phyloP scores from a whole-genome alignment of 2,329 filamentous ascomycete species.

The Cryphonectria carpinicola region DNA sequence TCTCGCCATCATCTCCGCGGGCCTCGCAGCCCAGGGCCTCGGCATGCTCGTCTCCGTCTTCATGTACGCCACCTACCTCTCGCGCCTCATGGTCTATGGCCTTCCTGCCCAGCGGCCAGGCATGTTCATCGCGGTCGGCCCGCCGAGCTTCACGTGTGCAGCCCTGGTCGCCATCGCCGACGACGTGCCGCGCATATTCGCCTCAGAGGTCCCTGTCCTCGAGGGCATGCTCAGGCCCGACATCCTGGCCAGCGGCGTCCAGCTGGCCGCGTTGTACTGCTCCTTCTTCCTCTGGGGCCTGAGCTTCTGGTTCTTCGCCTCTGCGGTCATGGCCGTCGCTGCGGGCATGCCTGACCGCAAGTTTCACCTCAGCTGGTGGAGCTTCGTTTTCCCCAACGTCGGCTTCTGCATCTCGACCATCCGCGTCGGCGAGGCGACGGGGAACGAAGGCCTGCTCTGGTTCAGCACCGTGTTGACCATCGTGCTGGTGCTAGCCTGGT shows the following conservation, averaged over 20 bases:
- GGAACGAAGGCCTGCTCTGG: conserved; percentile 56
- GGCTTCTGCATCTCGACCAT: conserved; percentile 65
- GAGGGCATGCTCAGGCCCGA: conserved; percentile 34
- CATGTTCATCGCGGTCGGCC: conserved; percentile 68
- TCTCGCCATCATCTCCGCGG: conserved; percentile 59
- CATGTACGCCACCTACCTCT: conserved; percentile 64
- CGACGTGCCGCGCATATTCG: conserved; percentile 41
- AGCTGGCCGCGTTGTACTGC: conserved; percentile 41
- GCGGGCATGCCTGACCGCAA: conserved; percentile 38
- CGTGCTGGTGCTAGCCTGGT: conserved; percentile 57
- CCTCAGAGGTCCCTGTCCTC: conserved; percentile 43
- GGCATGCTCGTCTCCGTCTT: conserved; percentile 61
- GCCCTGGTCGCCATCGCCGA: conserved; percentile 39
- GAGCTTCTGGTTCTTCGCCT: conserved; percentile 60
- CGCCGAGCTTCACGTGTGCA: conserved; percentile 52
- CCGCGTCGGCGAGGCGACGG: conserved; percentile 56
- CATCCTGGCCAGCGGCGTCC: conserved; percentile 31
- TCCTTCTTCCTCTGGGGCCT: conserved; percentile 69
- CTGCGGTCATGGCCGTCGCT: conserved; percentile 50
- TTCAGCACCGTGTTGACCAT: conserved; percentile 60
- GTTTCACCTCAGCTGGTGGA: conserved; percentile 60
- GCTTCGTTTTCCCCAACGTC: conserved; percentile 69
- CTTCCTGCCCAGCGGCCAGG: conserved; percentile 61
- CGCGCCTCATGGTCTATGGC: conserved; percentile 59
- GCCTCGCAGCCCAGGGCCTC: conserved; percentile 63